phyloP scores from a whole-genome alignment of 208 protist species.

The Trypanosoma conorhini region DNA sequence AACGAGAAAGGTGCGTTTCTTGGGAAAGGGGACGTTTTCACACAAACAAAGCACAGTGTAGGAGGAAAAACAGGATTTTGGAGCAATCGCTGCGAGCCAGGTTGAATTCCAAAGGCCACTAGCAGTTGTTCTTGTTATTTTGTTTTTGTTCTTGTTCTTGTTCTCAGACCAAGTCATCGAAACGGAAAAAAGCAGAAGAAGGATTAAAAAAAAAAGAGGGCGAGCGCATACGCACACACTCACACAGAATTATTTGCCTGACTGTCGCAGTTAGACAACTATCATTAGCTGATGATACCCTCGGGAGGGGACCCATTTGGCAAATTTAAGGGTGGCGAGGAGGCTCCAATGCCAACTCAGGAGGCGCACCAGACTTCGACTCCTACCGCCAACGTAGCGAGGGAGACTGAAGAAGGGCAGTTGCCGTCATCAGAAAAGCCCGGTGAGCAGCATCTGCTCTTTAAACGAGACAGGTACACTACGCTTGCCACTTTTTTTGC shows the following conservation, averaged over 20 bases:
- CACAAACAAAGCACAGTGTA: background rate
- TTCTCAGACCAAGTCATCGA: background rate
- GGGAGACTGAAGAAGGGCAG: background rate
- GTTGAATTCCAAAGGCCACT: background rate
- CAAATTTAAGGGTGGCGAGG: background rate
- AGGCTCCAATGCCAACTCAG: background rate
- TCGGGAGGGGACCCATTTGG: background rate
- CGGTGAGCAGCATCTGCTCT: constrained; percentile 22
- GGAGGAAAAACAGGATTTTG: background rate
- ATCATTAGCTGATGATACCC: background rate
- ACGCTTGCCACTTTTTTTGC: constrained; percentile 79
- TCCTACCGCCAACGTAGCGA: background rate
- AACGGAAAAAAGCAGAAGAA: background rate
- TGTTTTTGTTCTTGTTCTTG: background rate
- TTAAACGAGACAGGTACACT: constrained; percentile 79
- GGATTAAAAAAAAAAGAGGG: background rate
- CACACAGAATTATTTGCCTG: background rate
- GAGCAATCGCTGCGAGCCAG: too few relatives aligned
- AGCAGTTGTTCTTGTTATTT: background rate
- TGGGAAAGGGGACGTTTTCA: background rate
- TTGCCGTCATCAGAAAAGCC: background rate
- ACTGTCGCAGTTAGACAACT: background rate
- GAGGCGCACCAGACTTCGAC: background rate
- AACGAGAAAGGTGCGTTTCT: background rate
- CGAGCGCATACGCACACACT: background rate